Conservation (phyloP, 306 rosid genomes). For the Cotoneaster glaucophyllus region DNA sequence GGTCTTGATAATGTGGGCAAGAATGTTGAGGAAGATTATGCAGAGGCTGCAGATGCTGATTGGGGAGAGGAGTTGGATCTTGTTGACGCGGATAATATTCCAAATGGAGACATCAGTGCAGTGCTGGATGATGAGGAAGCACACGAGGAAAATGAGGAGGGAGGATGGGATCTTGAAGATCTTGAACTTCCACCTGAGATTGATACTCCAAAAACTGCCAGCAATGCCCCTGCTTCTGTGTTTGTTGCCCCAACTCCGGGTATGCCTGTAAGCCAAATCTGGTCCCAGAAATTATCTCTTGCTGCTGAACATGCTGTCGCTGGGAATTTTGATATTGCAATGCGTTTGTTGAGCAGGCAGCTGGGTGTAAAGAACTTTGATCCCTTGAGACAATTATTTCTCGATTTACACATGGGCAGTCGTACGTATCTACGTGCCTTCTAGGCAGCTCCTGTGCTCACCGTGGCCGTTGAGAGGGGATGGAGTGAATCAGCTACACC, state of each 20-base stretch:
- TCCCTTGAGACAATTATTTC: constrained; percentile 60
- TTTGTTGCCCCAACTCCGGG: constrained; percentile 81
- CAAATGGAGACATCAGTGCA: constrained; percentile 57
- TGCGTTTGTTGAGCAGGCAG: constrained; percentile 71
- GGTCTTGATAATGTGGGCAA: constrained; percentile 45
- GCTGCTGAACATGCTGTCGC: constrained; percentile 96
- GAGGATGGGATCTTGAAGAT: constrained; percentile 84
- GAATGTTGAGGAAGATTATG: constrained; percentile 48
- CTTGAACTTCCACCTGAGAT: constrained; percentile 70
- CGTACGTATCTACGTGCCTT: constrained; percentile 64
- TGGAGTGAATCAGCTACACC: constrained; percentile 77
- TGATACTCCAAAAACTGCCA: constrained; percentile 54
- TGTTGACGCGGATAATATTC: constrained; percentile 50
- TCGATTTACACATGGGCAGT: constrained; percentile 59
- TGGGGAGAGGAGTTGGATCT: constrained; percentile 72
- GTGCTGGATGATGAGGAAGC: constrained; percentile 49
- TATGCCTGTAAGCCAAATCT: constrained; percentile 73
- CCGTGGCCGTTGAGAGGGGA: constrained; percentile 73
- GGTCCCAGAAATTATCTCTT: constrained; percentile 76
- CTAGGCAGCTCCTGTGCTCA: constrained; percentile 61
- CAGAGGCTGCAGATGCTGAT: constrained; percentile 54
- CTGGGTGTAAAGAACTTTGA: constrained; percentile 65
- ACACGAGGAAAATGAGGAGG: constrained; percentile 58
- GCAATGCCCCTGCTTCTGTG: constrained; percentile 38
- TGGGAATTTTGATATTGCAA: constrained; percentile 78